phyloP scores from a whole-genome alignment of 2,329 filamentous ascomycete species.

The Epichloe festucae region DNA sequence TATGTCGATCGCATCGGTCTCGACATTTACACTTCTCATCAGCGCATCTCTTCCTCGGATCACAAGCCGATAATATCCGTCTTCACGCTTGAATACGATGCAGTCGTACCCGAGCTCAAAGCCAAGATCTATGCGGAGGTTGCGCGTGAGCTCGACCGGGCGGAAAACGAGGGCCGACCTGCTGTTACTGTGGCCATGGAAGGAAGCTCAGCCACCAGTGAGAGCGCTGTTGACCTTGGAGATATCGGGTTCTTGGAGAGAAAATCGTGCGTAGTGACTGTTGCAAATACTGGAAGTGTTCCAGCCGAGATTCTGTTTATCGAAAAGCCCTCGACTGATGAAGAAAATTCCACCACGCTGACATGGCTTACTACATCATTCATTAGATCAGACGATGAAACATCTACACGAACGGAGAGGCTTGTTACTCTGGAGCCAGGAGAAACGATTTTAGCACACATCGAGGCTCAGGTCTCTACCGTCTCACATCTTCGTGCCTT shows the following conservation, averaged over 20 bases:
- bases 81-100: constrained; percentile 76
- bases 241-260: constrained; percentile 55
- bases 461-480: constrained; percentile 55
- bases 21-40: constrained; percentile 72
- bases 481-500: constrained; percentile 52
- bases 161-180: constrained; percentile 81
- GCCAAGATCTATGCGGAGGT: constrained; percentile 76
- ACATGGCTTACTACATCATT: constrained; percentile 63
- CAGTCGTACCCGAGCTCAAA: constrained; percentile 74
- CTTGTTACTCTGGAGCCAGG: constrained; percentile 68
- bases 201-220: constrained; percentile 28
- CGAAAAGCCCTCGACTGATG: constrained; percentile 46
- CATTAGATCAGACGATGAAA: constrained; percentile 27
- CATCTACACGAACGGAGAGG: constrained; percentile 20
- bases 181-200: constrained; percentile 75
- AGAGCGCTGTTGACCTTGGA: constrained; percentile 61
- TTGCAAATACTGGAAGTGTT: constrained; percentile 85
- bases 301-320: constrained; percentile 69
- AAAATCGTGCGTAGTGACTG: constrained; percentile 56
- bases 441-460: constrained; percentile 58
- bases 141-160: constrained; percentile 73
- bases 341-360: constrained; percentile 29
- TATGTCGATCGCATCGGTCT: constrained; percentile 40
- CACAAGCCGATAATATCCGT: constrained; percentile 83
- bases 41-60: constrained; percentile 81